These are phyloP conservation scores for slime mould (Dictyostelium discoideum) DNA, from an alignment of 78 protist genomes.

Conservation along the genomic window DNA sequence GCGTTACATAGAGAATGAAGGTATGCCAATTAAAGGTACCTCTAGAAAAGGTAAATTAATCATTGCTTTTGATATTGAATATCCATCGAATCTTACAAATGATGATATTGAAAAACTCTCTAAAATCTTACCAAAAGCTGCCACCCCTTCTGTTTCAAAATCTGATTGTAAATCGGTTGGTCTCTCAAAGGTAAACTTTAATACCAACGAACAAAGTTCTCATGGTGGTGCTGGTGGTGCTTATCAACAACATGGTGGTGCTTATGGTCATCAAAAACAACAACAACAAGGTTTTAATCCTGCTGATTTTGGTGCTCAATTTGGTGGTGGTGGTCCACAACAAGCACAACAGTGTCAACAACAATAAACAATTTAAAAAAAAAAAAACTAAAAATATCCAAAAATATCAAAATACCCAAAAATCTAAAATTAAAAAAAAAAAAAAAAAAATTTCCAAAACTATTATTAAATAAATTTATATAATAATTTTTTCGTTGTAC, in stretches of 20 bases:
- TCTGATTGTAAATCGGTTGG: slow-evolving; percentile 44
- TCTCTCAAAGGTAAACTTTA: not conserved
- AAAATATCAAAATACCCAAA: too few relatives aligned
- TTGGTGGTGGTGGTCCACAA: not conserved
- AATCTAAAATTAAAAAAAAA: not conserved
- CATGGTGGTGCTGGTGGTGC: slow-evolving; percentile 12
- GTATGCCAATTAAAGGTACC: slow-evolving; percentile 68
- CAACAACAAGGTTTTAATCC: not conserved
- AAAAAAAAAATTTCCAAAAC: not conserved
- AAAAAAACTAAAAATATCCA: not conserved
- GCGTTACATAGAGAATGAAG: slow-evolving; percentile 67
- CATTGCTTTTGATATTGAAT: slow-evolving; percentile 58
- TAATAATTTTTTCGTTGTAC: not conserved
- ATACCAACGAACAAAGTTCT: not conserved
- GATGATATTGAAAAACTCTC: slow-evolving; percentile 37
- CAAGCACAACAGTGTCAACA: slow-evolving; percentile 67
- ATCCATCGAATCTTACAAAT: slow-evolving; percentile 34
- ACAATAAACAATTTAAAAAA: slow-evolving; percentile 32
- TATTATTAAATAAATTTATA: too few relatives aligned
- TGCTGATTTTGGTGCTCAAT: not conserved
- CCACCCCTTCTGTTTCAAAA: slow-evolving; percentile 4
- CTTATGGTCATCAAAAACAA: not conserved
- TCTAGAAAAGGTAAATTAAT: slow-evolving; percentile 69
- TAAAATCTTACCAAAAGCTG: slow-evolving; percentile 40
- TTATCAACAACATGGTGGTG: not conserved